These are phyloP conservation scores for Fraxinus velutina DNA, from an alignment of 305 asterid species.

Conservation along the genomic window DNA sequence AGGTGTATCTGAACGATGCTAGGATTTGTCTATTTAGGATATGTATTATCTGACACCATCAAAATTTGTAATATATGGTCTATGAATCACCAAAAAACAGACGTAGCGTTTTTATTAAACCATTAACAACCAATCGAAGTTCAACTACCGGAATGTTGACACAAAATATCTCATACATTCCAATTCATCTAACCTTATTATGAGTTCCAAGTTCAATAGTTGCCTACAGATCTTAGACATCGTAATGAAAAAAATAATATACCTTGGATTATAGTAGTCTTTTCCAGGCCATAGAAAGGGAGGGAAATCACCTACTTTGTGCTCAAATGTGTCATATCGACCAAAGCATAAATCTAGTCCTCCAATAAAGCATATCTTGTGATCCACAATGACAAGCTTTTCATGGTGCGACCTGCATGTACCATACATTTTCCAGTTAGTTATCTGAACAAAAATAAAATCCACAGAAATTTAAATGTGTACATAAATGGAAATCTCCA, in stretches of 20 bases:
- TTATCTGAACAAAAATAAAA: neutral
- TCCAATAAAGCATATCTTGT: slow-evolving; percentile 72
- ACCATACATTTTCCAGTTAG: slow-evolving; percentile 4
- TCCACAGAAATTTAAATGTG: neutral
- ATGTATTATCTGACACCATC: neutral
- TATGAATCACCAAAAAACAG: neutral
- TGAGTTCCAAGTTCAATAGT: neutral
- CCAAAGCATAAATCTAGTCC: slow-evolving; percentile 96
- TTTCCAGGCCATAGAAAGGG: slow-evolving; percentile 82
- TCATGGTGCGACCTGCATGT: slow-evolving; percentile 96
- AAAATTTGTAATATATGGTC: neutral
- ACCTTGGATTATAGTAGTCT: slow-evolving; percentile 98
- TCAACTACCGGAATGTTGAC: neutral
- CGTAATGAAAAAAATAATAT: slow-evolving; percentile 16
- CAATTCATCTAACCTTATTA: neutral
- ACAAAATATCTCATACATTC: neutral
- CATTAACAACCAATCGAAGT: neutral
- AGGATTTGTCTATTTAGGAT: neutral
- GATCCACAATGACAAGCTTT: slow-evolving; percentile 87
- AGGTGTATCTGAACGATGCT: slow-evolving; percentile 6
- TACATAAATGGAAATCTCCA: neutral
- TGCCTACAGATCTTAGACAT: neutral
- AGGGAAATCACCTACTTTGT: slow-evolving; percentile 67
- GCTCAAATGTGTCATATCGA: slow-evolving; percentile 82
- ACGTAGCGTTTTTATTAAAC: neutral